Evolutionary conservation across 257 asterid genomes (phyloP), one percentile per base, ranked within the genome.

Genomic region (Solanum chilense): DNA sequence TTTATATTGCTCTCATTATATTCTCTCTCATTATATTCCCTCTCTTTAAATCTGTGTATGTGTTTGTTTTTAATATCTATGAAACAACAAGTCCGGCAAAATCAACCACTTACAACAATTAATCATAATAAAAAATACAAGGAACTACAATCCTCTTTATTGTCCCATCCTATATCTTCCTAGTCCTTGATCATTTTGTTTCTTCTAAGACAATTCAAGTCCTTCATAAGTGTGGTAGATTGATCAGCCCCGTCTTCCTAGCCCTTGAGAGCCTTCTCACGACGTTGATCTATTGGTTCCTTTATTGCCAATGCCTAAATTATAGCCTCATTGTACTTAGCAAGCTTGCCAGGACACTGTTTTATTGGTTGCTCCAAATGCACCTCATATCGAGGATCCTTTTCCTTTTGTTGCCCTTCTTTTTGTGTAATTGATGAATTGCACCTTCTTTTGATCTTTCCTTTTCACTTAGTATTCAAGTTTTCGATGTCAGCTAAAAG

Each of bases 201-300:
- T 47, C 44, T 33, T 62, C 10, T 35, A 73, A 73, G 80, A 73
- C 37, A 35, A 33, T 27, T 42, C 66, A 71, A 83, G 73, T 41
- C 83, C 62, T 16, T 62, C 56, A 27, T 9, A 18, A 83, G 9
- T 56, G 66, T 41, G 60, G 84, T 64, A 64, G 66, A 70, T 20
- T 56, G 73, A 85, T 85, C 41, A 7, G 12, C 29, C 2, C 9
- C 9, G 5, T 74, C 18, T 9, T 74, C 49, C 45, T 74, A 5
- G 49, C 12, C 27, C 73, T 71, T 86, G n/a, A 88, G 90, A 64
- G 73, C 88, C 82, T 87, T 49, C 62, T 93, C 33, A 75, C 56
- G 18, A 75, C 31, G 37, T 23, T 77, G 76, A 18, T 66, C 62
- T 74, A 13, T 23, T 11, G 78, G 82, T 84, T 75, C n/a, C 56